Evolutionary conservation across 2,329 filamentous ascomycete species (phyloP), one percentile per base, ranked within the genome.

Genomic region (Teratosphaeriaceae sp.): DNA sequence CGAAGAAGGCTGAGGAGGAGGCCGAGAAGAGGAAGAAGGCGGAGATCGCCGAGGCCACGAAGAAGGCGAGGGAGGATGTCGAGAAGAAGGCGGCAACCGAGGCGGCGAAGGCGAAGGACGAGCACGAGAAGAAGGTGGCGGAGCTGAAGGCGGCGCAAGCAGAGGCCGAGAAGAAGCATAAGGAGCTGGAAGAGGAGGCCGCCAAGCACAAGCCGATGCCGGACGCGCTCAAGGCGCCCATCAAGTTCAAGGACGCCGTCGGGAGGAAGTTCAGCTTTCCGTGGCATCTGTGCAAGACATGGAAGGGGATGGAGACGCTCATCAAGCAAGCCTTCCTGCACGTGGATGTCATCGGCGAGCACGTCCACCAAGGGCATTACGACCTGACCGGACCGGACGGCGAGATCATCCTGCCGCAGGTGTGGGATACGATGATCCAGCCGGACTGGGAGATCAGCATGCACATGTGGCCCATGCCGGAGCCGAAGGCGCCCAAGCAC

Each of bases 181-280:
- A 69, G 50, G 70, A 67, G 33, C 63, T 68, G 6, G 70, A 72
- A 46, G 69, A 68, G 39, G 70, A 71, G 48, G 63, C 64, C 2
- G 67, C 65, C 36, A 71, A 70, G 42, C 68, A 67, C 41, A 69
- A 51, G 64, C 74, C 54, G 46, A 68, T 58, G 58, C 69, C 73
- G 2, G 72, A 76, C n/a, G 70, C 73, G 43, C 73, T 73, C 52
- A 85, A 87, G 63, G 73, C 80, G 33, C 86, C 85, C 2, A 86
- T 95, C 62, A 83, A 82, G 53, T 94, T 94, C 69, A 94, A 94
- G 66, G 89, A 96, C 61, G 88, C 88, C 1, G 80, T 96, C 13
- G 86, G 87, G 23, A 78, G 89, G 52, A 94, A 94, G 64, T 96
- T 94, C 63, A 92, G 80, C 65, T 95, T 96, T 59, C 89, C 89